Evolutionary conservation across 768 basidiomycete genomes (phyloP), one percentile per base, ranked within the genome.

Genomic region (Boletus vermiculosoides): DNA sequence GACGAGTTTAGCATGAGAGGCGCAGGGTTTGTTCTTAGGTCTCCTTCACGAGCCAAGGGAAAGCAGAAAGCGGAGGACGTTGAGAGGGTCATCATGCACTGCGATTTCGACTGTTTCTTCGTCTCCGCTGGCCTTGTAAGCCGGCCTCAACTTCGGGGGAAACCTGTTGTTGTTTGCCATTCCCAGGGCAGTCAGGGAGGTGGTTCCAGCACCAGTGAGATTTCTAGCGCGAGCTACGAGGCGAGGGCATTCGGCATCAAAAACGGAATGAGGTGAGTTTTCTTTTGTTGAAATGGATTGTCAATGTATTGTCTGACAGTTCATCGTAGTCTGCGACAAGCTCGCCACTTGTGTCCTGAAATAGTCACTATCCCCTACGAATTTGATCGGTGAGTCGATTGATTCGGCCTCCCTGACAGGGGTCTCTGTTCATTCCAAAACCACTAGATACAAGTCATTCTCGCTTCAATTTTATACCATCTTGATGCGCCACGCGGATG

Each of bases 101-200:
- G 90, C 62, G 92, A 94, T 70, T 98, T 98, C 61, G 97, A 99
- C 66, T 93, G 88, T 60, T 98, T 98, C 78, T 99, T 99, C 67
- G 95, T 98, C 12, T 87, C 91, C 1, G 96, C 88, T n/a, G 92
- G 94, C 0, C 73, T 95, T 50, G 78, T 91, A 2, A 84, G 79
- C 55, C 78, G 94, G 2, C 92, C 93, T 0, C 82, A 96, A 57
- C 73, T 97, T 45, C 83, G 83, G 52, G 94, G 94, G 1, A 92
- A 90, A 68, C 92, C 97, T 0, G 86, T 89, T 10, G 94, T 96
- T 0, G 97, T 99, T 0, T 99, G 97, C 66, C 97, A 99, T 73
- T 93, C 94, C 9, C 92, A 93, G 65, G 87, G 87, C 0, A 74
- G 69, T 2, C 85, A 86, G 60, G 90, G 87, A 4, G 88, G 88